Evolutionary conservation across 2,329 filamentous ascomycete species (phyloP), one percentile per base, ranked within the genome.

Genomic region (Phaeosphaeriaceae sp.): DNA sequence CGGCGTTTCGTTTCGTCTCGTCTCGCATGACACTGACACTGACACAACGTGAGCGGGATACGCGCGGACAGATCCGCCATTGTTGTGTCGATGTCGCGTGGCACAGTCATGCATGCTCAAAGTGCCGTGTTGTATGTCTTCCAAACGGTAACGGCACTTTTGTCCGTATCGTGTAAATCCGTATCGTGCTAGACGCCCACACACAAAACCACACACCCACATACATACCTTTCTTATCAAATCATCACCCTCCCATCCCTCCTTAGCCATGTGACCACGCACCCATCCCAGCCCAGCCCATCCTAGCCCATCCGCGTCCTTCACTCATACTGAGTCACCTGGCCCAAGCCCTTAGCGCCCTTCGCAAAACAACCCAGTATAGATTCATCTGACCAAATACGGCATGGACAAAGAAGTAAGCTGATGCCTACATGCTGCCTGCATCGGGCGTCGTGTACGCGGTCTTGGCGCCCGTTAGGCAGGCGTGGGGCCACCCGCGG

Each of bases 401-500:
- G 22, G 33, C 13, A 45, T 20, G 46, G 56, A 57, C 55, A 21
- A 52, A 55, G 54, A n/a, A n/a, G 44, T 62, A 54, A 62, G 57
- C 60, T 62, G 57, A 62, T 60, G 57, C 42, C 54, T 58, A 49
- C 48, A 24, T 47, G 36, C 53, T 15, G 24, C 24, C 21, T 49
- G 51, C 54, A 57, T 56, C 55, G 54, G 54, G 52, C 44, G 20
- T 53, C 36, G 49, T 56, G 52, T 49, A 53, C 9, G 21, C n/a
- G 33, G 54, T 31, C 50, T 54, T 53, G 58, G 53, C 48, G 50
- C 27, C 11, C 25, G 13, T 54, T 56, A 60, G 60, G 60, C 60
- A 58, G 54, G 53, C 50, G 60, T 51, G 54, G 57, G 57, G 60
- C 57, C 52, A 54, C 31, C 47, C 53, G 7, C 41, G 20, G n/a